Base-by-base conservation (phyloP, 2,329 filamentous ascomycete genomes). In the Myotisia sp. region DNA sequence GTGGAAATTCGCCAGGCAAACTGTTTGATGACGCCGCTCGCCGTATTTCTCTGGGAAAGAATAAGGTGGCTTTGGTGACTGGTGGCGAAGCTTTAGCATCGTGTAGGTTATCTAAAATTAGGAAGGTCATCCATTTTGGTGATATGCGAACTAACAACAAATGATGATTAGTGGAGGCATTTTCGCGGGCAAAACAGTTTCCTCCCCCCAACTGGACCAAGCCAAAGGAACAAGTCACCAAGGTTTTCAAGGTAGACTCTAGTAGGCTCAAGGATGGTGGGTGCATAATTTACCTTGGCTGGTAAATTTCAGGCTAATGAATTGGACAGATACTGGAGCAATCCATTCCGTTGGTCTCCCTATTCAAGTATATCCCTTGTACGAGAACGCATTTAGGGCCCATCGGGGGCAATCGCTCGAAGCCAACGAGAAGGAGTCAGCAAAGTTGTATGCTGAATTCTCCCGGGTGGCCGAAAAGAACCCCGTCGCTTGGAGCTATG, bases 291-390 rank as follows among this genome's bases (percentile, higher is more conserved):
- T n/a, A 18, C 26, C 29, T 8, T 13, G 14, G 14, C 17, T 19
- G 29, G 6, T 28, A 13, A 6, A 18, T 17, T 12, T 37, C 5
- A 6, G 18, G 19, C 18, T 19, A 19, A 22, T 14, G 7, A 6
- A 34, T 26, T n/a, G 20, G 17, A 20, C 33, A 75, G 70, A 69
- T 44, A 47, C 71, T 8, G 74, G 71, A 1, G 63, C 65, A 2
- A 55, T 58, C 2, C 74, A 79, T 44, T 59, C 58, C 2, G 67
- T 79, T 7, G 74, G 74, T 0, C 60, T 70, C 0, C 74, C 76
- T 0, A 74, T 79, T 7, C 75, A 80, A 20, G 60, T 79, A 0
- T 80, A 80, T 44, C 74, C 76, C 0, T 47, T 80, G 0, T 79
- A 76, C 44, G 76, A 79, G 43, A 77, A 76, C 41, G 70, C 56